Evolutionary conservation across 306 rosid genomes (phyloP), one percentile per base, ranked within the genome.

Genomic region (Citrullus mucosospermus): DNA sequence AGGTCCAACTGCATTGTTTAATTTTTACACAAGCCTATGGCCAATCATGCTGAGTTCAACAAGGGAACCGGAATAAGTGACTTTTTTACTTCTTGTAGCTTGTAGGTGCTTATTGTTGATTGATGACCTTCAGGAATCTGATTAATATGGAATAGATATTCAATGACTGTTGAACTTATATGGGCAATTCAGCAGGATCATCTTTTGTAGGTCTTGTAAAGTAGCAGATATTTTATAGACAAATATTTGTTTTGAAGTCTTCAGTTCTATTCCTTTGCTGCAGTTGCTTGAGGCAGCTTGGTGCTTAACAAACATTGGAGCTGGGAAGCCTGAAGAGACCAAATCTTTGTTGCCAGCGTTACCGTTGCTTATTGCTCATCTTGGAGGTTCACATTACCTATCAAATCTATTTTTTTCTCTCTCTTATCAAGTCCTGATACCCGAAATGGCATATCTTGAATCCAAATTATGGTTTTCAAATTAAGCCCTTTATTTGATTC

Each of bases 221-320:
- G 76, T 22, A 70, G 6, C 13, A 14, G 62, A 81, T 22, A 38
- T 30, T 55, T 30, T 46, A 2, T 20, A 39, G 65, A 79, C 34
- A 75, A 53, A 48, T 9, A n/a, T 53, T 41, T 5, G 73, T 81
- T 84, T 78, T 72, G 80, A 79, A 41, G 66, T 62, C 76, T 80
- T 84, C 20, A 17, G 4, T 80, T 82, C 66, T 82, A 53, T 81
- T 55, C 90, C 17, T 77, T 77, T 66, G 82, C 81, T 88, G 87
- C 87, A 95, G 97, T 90, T 92, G 89, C 97, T 91, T 66, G 99
- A 95, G 91, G 97, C 97, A 17, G 97, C 99, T 81, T 95, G 99
- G 99, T 92, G 97, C 86, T 94, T 95, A 53, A 95, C 97, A 71
- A 92, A 95, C 85, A 90, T 95, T 84, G 99, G 93, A 71, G 97